These are phyloP conservation scores for Agaricus bisporus DNA, from an alignment of 768 basidiomycete species.

Conservation along the genomic window DNA sequence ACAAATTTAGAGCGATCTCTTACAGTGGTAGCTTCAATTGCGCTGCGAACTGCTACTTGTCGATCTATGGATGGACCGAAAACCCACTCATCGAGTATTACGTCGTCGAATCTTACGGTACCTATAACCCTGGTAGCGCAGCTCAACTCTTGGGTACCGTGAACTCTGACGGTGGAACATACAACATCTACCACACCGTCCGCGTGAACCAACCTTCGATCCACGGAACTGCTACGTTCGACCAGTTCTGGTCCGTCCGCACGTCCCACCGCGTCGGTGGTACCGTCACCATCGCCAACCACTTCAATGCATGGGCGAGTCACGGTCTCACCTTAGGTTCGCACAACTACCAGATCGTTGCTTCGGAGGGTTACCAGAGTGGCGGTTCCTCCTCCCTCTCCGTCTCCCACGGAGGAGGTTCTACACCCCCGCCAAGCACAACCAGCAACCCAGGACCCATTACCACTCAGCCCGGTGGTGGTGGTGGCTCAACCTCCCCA, in stretches of 20 bases:
- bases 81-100: slow-evolving; percentile 43
- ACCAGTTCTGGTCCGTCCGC: slow-evolving; percentile 43
- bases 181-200: slow-evolving; percentile 33
- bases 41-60: slow-evolving; percentile 33
- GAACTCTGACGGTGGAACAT: slow-evolving; percentile 34
- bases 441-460: too few relatives aligned
- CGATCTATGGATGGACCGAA: slow-evolving; percentile 42
- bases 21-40: slow-evolving; percentile 31
- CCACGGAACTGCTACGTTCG: slow-evolving; percentile 35
- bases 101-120: slow-evolving; percentile 35
- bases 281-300: slow-evolving; percentile 29
- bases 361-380: slow-evolving; percentile 39
- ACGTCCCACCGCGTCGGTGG: slow-evolving; percentile 25
- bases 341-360: slow-evolving; percentile 39
- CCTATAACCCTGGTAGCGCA: slow-evolving; percentile 31
- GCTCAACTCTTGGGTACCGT: slow-evolving; percentile 30
- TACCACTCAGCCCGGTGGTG: too few relatives aligned
- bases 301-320: slow-evolving; percentile 37
- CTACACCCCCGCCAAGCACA: too few relatives aligned
- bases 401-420: background rate
- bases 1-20: slow-evolving; percentile 24
- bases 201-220: slow-evolving; percentile 38
- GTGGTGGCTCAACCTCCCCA: too few relatives aligned
- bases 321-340: slow-evolving; percentile 32
- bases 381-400: slow-evolving; percentile 23